These are phyloP conservation scores for Candida sp. DNA, from an alignment of 1,139 yeast species.

Conservation along the genomic window DNA sequence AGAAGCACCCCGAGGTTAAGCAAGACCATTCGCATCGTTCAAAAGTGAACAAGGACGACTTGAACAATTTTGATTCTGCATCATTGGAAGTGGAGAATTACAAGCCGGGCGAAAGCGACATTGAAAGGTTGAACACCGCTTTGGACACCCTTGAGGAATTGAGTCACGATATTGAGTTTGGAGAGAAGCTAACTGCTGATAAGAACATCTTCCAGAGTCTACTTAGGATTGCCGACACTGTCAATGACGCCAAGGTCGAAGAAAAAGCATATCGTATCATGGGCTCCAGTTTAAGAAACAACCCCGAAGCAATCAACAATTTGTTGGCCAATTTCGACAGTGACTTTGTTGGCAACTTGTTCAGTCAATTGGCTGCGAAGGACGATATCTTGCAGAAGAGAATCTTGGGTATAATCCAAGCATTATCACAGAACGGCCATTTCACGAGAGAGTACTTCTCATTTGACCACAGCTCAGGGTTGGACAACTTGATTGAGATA, in stretches of 20 bases:
- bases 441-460: slow-evolving; percentile 33
- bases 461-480: slow-evolving; percentile 20
- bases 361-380: slow-evolving; percentile 19
- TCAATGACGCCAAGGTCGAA: slow-evolving; percentile 21
- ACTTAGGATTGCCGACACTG: slow-evolving; percentile 15
- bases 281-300: slow-evolving; percentile 69
- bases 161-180: slow-evolving; percentile 70
- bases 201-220: slow-evolving; percentile 22
- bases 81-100: slow-evolving; percentile 25
- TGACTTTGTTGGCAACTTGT: slow-evolving; percentile 18
- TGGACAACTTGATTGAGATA: slow-evolving; percentile 27
- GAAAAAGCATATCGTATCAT: slow-evolving; percentile 57
- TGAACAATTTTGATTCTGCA: slow-evolving; percentile 31
- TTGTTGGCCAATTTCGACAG: slow-evolving; percentile 20
- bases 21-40: slow-evolving; percentile 9
- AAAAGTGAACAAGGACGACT: slow-evolving; percentile 22
- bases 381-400: slow-evolving; percentile 47
- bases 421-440: slow-evolving; percentile 35
- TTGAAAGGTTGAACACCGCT: slow-evolving; percentile 24
- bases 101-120: slow-evolving; percentile 15
- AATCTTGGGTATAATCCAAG: slow-evolving; percentile 51
- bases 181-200: slow-evolving; percentile 41
- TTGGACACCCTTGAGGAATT: slow-evolving; percentile 59
- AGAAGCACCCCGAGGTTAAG: slow-evolving; percentile 6
- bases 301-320: slow-evolving; percentile 59